Evolutionary conservation across 345 rosid genomes (phyloP).

Genomic region (Kernera saxatilis): DNA sequence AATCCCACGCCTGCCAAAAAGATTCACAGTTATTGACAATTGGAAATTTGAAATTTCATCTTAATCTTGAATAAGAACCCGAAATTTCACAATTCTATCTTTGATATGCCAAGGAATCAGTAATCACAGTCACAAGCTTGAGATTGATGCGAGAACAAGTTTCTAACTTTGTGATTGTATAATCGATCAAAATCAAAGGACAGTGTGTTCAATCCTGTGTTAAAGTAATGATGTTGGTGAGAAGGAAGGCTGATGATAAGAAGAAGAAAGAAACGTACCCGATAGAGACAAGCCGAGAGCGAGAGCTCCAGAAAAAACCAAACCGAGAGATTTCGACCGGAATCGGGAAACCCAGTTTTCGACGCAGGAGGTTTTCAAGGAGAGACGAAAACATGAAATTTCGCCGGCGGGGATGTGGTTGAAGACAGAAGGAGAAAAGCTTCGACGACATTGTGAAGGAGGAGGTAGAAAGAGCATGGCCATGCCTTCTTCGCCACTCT

Average conservation of each 20-base stretch:
- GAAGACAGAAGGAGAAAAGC: neutral
- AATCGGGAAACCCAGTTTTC: conserved; percentile 37
- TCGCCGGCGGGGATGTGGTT: neutral
- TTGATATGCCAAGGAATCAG: neutral
- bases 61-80: too few species aligned
- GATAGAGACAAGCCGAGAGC: conserved; percentile 53
- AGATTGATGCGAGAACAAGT: neutral
- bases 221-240: neutral
- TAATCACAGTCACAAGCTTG: neutral
- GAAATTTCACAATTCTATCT: neutral
- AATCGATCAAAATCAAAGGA: neutral
- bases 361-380: conserved; percentile 16
- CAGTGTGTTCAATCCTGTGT: neutral
- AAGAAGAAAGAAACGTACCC: conserved; percentile 31
- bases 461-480: neutral
- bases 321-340: conserved; percentile 50
- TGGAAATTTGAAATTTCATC: too few species aligned
- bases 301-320: conserved; percentile 61
- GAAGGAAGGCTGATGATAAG: too few species aligned
- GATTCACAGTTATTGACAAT: neutral
- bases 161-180: neutral
- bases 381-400: conserved; percentile 20
- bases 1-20: conserved; percentile 40
- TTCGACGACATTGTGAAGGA: conserved; percentile 23
- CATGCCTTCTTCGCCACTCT: neutral